phyloP scores from a whole-genome alignment of 75 land plant genomes.

The Pinus tabuliformis region DNA sequence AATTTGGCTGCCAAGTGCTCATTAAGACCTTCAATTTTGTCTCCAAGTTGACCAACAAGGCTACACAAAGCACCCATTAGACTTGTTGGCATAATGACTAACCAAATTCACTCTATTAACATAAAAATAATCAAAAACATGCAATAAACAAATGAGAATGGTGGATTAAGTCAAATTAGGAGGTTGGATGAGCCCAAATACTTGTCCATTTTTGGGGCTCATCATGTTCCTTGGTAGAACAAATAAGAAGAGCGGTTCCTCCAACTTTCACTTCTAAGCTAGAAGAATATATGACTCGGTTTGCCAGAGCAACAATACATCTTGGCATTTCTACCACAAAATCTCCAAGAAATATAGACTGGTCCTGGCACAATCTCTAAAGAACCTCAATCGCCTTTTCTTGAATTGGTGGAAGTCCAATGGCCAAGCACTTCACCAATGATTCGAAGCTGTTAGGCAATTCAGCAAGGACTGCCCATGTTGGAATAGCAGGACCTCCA shows the following conservation, averaged over 20 bases:
- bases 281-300: conserved; percentile 48
- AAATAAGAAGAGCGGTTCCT: conserved; percentile 14
- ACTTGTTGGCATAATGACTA: no score
- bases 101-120: no score
- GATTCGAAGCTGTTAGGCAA: conserved; percentile 55
- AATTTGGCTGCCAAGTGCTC: no score
- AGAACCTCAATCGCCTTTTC: conserved; percentile 88
- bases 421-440: conserved; percentile 54
- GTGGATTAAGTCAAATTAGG: no score
- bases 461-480: conserved; percentile 60
- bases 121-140: no score
- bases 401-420: conserved; percentile 56
- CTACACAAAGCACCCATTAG: no score
- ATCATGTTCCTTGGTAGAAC: no score
- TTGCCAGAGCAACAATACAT: conserved; percentile 63
- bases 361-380: conserved; percentile 72
- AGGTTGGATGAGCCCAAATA: no score
- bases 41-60: no score
- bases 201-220: no score
- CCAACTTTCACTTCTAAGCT: conserved; percentile 78
- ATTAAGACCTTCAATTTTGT: no score
- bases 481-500: conserved; percentile 29
- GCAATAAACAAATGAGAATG: no score
- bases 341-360: conserved; percentile 62
- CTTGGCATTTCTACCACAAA: conserved; percentile 36